Conservation (phyloP, 768 basidiomycete genomes). For the Phlebiopsis gigantea region DNA sequence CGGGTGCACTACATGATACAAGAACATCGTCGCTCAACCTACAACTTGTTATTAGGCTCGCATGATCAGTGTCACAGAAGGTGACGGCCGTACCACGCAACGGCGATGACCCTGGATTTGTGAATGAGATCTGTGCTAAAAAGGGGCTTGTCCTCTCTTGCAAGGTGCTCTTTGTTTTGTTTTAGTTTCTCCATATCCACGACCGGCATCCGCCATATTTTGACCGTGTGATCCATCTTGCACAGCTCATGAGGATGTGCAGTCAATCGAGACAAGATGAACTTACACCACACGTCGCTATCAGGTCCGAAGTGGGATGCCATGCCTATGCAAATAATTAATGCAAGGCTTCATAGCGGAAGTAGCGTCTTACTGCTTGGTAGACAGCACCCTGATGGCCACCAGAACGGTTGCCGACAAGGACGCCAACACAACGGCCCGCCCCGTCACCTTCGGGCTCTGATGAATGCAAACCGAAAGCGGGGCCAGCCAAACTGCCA, state of each 20-base stretch:
- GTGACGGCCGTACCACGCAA: conserved; percentile 46
- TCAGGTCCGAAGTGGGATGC: conserved; percentile 54
- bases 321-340: conserved; percentile 46
- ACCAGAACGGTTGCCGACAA: conserved; percentile 67
- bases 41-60: neutral
- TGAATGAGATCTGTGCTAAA: conserved; percentile 67
- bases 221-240: conserved; percentile 68
- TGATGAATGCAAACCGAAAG: conserved; percentile 60
- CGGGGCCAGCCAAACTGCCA: conserved; percentile 57
- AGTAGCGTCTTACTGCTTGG: conserved; percentile 42
- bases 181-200: conserved; percentile 25
- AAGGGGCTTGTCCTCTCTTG: conserved; percentile 70
- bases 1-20: conserved; percentile 26
- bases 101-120: conserved; percentile 55
- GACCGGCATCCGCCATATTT: conserved; percentile 64
- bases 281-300: conserved; percentile 76
- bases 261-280: neutral
- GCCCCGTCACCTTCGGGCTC: conserved; percentile 56
- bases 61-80: neutral
- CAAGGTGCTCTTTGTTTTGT: conserved; percentile 22
- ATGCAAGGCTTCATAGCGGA: neutral
- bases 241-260: conserved; percentile 1
- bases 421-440: conserved; percentile 55
- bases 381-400: conserved; percentile 70
- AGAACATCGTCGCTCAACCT: conserved; percentile 53